Percentiles rank a stretch among this genome's conserved stretches.
Conservation (phyloP, 2,329 filamentous ascomycete species). For the Calonectria honghensis region DNA sequence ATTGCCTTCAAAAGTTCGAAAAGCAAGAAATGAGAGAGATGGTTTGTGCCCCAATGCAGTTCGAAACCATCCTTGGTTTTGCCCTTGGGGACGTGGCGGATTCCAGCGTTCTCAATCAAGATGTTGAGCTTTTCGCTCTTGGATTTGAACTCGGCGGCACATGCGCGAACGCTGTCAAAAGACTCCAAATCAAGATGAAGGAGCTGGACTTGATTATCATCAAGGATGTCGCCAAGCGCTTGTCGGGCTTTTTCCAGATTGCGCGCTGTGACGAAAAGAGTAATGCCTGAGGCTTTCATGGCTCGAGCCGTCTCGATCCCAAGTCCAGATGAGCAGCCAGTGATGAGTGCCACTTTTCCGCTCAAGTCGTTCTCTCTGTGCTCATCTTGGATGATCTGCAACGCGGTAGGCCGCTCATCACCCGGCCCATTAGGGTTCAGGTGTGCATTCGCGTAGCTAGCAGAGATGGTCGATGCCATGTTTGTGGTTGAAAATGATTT, state of each 20-base stretch:
- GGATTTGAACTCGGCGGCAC: constrained; percentile 46
- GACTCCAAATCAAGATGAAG: constrained; percentile 54
- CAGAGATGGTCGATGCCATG: background rate
- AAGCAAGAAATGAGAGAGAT: constrained; percentile 66
- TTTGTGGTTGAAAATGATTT: background rate
- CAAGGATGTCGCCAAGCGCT: constrained; percentile 44
- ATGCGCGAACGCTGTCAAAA: constrained; percentile 52
- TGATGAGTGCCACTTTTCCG: constrained; percentile 65
- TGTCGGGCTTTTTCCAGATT: constrained; percentile 51
- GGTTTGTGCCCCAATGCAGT: constrained; percentile 65
- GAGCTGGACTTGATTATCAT: constrained; percentile 43
- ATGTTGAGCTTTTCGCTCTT: constrained; percentile 55
- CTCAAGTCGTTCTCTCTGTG: constrained; percentile 56
- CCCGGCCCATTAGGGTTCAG: constrained; percentile 57
- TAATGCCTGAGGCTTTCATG: constrained; percentile 61
- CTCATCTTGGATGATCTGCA: constrained; percentile 63
- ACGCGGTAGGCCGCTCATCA: constrained; percentile 63
- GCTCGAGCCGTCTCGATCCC: constrained; percentile 67
- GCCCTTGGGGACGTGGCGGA: constrained; percentile 60
- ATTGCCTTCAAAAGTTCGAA: constrained; percentile 63
- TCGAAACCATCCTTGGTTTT: constrained; percentile 64
- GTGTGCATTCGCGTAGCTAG: constrained; percentile 38
- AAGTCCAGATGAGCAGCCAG: constrained; percentile 65
- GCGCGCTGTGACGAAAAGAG: constrained; percentile 52
- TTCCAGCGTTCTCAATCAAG: constrained; percentile 67